phyloP scores from a whole-genome alignment of 192 early-diverging fungal species.

The Entomortierella lignicola region DNA sequence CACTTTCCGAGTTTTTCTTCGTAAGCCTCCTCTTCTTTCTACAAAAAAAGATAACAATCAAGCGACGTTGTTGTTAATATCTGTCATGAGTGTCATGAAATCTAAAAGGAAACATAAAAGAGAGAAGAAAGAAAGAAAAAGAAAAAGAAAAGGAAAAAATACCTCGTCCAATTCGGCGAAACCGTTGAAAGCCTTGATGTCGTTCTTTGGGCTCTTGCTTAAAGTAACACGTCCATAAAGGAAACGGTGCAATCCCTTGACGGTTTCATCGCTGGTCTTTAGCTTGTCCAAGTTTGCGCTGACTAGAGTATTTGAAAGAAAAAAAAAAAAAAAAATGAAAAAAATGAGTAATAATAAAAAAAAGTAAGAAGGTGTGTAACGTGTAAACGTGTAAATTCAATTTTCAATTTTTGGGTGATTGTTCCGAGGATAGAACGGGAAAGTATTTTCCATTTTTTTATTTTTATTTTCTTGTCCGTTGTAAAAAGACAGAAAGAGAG shows the following conservation, averaged over 20 bases:
- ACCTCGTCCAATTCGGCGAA: constrained; percentile 42
- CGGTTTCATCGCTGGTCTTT: constrained; percentile 40
- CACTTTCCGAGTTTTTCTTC: constrained; percentile 53
- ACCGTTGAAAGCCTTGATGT: constrained; percentile 44
- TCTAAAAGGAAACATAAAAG: too few relatives aligned
- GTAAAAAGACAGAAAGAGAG: too few relatives aligned
- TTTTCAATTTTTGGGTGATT: too few relatives aligned
- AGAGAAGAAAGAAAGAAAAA: not conserved
- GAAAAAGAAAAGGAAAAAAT: constrained; percentile 2
- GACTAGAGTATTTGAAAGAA: constrained; percentile 11
- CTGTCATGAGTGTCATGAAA: too few relatives aligned
- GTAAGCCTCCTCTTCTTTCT: constrained; percentile 46
- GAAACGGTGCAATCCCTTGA: constrained; percentile 41
- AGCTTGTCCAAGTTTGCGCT: constrained; percentile 49
- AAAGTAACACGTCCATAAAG: constrained; percentile 31
- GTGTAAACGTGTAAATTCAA: too few relatives aligned
- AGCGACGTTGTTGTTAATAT: not conserved
- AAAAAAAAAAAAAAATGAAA: constrained; percentile 1
- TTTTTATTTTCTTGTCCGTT: too few relatives aligned
- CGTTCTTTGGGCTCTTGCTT: constrained; percentile 44
- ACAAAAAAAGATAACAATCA: not conserved
- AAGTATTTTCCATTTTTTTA: too few relatives aligned
- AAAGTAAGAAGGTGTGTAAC: too few relatives aligned
- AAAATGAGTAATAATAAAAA: not conserved
- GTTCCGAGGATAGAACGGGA: too few relatives aligned